phyloP scores from a whole-genome alignment of 169 alveolate species.

The Besnoitia besnoiti region DNA sequence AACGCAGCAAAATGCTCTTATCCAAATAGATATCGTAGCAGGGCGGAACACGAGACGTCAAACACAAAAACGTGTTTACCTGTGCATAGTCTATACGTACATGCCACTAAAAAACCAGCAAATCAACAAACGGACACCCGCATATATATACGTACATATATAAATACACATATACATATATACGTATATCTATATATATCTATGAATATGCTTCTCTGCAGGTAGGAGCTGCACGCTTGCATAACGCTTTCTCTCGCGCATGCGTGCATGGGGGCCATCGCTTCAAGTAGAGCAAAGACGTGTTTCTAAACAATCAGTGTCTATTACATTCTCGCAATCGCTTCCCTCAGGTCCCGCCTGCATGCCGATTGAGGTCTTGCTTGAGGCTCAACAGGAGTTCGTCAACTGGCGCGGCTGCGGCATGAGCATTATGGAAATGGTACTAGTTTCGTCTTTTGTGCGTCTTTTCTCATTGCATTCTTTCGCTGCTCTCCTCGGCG shows the following conservation, averaged over 20 bases:
- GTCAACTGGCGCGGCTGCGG: constrained; percentile 2
- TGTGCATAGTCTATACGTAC: neutral
- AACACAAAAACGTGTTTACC: no score
- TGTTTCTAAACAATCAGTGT: neutral
- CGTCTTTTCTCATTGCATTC: neutral
- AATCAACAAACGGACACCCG: no score
- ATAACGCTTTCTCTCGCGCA: neutral
- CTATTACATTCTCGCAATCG: neutral
- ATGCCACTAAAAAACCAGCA: no score
- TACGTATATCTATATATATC: neutral
- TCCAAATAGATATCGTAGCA: no score
- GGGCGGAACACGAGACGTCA: no score
- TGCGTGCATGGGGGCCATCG: neutral
- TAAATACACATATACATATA: neutral
- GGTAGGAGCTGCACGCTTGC: neutral
- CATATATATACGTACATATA: neutral
- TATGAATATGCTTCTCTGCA: neutral
- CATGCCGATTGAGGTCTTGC: neutral
- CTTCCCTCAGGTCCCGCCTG: neutral
- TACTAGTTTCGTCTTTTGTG: neutral
- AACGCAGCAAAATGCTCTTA: neutral
- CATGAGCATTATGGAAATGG: neutral
- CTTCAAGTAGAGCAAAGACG: neutral
- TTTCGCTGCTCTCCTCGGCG: neutral
- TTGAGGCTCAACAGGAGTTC: neutral